phyloP scores from a whole-genome alignment of 1,284 basidiomycete species.

The Fomitopsis schrenkii region DNA sequence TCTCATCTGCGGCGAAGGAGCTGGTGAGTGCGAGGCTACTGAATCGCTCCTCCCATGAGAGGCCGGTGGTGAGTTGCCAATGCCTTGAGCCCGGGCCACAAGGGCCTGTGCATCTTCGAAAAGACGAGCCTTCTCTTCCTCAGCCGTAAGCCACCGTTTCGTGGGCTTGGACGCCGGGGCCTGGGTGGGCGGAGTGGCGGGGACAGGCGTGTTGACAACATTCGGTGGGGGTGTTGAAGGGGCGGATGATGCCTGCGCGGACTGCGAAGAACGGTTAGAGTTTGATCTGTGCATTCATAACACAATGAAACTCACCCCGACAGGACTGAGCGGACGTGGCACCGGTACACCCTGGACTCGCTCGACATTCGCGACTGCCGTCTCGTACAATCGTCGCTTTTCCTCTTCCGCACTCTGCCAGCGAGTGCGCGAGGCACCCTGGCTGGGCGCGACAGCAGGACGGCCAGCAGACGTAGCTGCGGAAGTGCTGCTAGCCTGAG shows the following conservation, averaged over 20 bases:
- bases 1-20: background rate
- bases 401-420: constrained; percentile 65
- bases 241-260: background rate
- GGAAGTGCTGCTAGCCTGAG: background rate
- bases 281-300: background rate
- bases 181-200: background rate
- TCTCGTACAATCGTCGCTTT: constrained; percentile 61
- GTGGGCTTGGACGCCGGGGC: constrained; percentile 3
- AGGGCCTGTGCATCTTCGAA: constrained; percentile 65
- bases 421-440: constrained; percentile 5
- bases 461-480: background rate
- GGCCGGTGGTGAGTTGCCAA: constrained; percentile 17
- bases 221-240: constrained; percentile 2
- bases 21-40: background rate
- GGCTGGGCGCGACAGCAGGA: background rate
- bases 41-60: constrained; percentile 22
- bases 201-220: constrained; percentile 7
- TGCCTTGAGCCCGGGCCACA: constrained; percentile 26
- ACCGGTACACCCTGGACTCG: constrained; percentile 43
- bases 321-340: constrained; percentile 10
- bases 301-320: constrained; percentile 7
- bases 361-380: constrained; percentile 59
- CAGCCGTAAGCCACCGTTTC: constrained; percentile 55
- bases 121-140: constrained; percentile 67
- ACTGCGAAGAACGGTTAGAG: background rate